Evolutionary conservation across 2,329 filamentous ascomycete genomes (phyloP), one percentile per base, ranked within the genome.

Genomic region (Monosporascus sp.): DNA sequence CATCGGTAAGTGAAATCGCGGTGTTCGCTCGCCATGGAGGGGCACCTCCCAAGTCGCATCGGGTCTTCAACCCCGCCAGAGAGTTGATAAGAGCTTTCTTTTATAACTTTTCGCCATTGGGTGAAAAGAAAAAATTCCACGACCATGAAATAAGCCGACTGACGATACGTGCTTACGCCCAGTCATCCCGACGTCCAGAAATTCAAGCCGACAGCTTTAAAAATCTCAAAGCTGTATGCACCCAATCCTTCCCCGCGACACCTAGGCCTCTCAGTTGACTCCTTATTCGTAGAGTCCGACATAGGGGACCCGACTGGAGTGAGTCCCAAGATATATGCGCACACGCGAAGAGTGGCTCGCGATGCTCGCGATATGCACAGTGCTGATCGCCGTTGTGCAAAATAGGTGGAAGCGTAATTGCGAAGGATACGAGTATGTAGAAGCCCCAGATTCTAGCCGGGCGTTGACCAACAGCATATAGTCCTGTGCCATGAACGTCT

Each of bases 261-360:
- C 57, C 22, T 43, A 20, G 48, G 56, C 51, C 51, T 54, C 14
- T 62, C 61, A 71, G 72, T 71, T 74, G 69, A 77, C 77, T 62
- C 62, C 60, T 55, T 58, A 18, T 66, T 60, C 62, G 64, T 71
- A 95, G 90, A 70, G 83, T 97, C 70, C 91, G 95, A 66, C 94
- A 99, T 76, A 87, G 94, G 74, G 94, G 94, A 65, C 94, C 94
- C 67, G 94, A 99, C 79, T 99, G 94, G 94, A 96, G 90, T 94
- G 79, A 87, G 89, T 83, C 65, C 58, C 61, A 52, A 56, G 47
- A 70, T 58, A 62, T 60, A 60, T 57, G 56, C 38, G 37, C 38
- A 46, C 24, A 51, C 36, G 46, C 25, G 50, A 44, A 51, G 51
- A 47, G 36, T n/a, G 27, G 50, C 17, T 18, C 8, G 8, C 22